phyloP scores from a whole-genome alignment of 345 rosid species.

The Dipteronia sinensis region DNA sequence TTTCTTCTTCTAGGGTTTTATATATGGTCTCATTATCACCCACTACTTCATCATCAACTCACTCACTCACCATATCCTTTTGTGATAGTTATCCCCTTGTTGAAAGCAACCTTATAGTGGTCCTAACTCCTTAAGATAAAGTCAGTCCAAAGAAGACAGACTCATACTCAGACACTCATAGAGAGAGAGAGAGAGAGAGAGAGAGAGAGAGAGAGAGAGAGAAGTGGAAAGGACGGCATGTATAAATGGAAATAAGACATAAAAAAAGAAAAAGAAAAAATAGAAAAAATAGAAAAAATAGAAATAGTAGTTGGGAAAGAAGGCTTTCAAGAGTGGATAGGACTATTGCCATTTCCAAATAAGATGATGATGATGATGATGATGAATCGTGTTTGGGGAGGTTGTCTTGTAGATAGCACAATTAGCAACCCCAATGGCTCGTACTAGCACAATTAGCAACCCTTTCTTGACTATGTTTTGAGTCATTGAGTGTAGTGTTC shows the following conservation, averaged over 20 bases:
- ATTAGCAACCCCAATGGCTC: background rate
- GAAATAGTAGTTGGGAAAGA: conserved; percentile 22
- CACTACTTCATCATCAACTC: conserved; percentile 29
- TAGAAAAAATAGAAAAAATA: conserved; percentile 26
- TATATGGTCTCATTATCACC: conserved; percentile 39
- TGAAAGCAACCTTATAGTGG: conserved; percentile 92
- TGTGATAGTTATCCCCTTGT: conserved; percentile 51
- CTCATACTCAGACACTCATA: conserved; percentile 35
- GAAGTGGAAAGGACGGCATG: conserved; percentile 64
- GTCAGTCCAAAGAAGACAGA: conserved; percentile 47
- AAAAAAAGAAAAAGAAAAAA: conserved; percentile 28
- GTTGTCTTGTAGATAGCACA: conserved; percentile 18
- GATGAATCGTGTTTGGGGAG: conserved; percentile 24
- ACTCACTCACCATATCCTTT: conserved; percentile 29
- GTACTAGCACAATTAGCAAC: conserved; percentile 19
- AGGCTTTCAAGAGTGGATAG: conserved; percentile 33
- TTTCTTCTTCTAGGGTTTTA: conserved; percentile 30
- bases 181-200: conserved; percentile 23
- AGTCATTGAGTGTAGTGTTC: background rate
- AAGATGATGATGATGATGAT: conserved; percentile 27
- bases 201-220: too few species aligned
- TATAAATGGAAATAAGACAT: conserved; percentile 58
- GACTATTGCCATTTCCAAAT: conserved; percentile 25
- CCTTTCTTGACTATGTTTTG: conserved; percentile 23
- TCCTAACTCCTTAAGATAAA: conserved; percentile 49